These are phyloP conservation scores for Nemania diffusa DNA, from an alignment of 2,329 filamentous ascomycete genomes.

Conservation along the genomic window DNA sequence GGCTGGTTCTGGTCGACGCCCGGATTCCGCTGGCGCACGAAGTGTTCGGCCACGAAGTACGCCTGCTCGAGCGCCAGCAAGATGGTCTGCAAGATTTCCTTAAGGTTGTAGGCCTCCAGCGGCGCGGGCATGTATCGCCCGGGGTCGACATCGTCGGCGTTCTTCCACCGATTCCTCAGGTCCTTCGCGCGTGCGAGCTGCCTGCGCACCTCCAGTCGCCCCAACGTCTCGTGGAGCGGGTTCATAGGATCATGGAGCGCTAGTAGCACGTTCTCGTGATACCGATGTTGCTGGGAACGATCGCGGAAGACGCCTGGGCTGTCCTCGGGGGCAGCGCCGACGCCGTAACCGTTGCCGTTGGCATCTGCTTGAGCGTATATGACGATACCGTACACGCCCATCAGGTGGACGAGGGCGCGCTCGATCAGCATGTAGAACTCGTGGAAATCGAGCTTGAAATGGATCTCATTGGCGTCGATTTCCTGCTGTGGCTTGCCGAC, in stretches of 20 bases:
- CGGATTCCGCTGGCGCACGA: conserved; percentile 50
- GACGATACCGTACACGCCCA: conserved; percentile 70
- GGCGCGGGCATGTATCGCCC: conserved; percentile 47
- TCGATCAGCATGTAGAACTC: conserved; percentile 80
- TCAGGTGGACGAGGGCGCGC: conserved; percentile 73
- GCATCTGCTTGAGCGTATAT: conserved; percentile 50
- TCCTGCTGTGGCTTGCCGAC: conserved; percentile 50
- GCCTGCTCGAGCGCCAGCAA: conserved; percentile 69
- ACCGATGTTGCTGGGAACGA: conserved; percentile 60
- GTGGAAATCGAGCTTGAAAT: conserved; percentile 83
- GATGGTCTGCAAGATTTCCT: conserved; percentile 67
- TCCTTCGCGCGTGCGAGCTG: conserved; percentile 75
- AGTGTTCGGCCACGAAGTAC: conserved; percentile 61
- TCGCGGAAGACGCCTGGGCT: conserved; percentile 8
- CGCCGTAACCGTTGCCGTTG: conserved; percentile 20
- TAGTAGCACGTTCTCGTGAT: conserved; percentile 75
- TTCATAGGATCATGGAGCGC: conserved; percentile 67
- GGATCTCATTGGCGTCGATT: conserved; percentile 60
- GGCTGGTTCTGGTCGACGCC: conserved; percentile 25
- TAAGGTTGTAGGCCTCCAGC: conserved; percentile 70
- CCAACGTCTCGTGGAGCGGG: conserved; percentile 67
- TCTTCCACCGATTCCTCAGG: conserved; percentile 78
- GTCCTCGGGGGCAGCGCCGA: conserved; percentile 14
- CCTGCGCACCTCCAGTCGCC: conserved; percentile 63
- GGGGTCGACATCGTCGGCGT: conserved; percentile 61